Evolutionary conservation across 257 asterid genomes (phyloP).

Genomic region (Parsonsia alboflavescens): DNA sequence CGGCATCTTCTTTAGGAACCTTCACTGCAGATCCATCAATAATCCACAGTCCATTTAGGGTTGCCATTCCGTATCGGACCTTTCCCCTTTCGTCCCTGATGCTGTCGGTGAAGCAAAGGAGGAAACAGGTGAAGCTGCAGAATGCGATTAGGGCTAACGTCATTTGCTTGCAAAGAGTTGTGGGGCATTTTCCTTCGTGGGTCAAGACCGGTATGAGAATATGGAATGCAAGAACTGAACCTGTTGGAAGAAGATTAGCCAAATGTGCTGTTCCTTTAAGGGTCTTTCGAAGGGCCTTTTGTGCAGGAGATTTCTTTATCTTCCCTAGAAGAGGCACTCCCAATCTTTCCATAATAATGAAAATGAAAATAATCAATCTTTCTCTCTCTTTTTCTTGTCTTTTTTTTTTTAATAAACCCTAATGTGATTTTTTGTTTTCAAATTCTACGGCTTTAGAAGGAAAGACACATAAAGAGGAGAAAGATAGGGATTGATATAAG

Average conservation of each 20-base stretch:
- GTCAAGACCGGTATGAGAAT: slow-evolving; percentile 60
- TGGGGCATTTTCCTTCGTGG: slow-evolving; percentile 57
- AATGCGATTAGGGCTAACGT: slow-evolving; percentile 39
- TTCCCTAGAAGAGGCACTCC: slow-evolving; percentile 42
- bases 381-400: background rate
- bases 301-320: slow-evolving; percentile 43
- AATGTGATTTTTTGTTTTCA: background rate
- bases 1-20: slow-evolving; percentile 36
- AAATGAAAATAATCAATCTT: no score
- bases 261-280: slow-evolving; percentile 73
- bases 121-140: slow-evolving; percentile 51
- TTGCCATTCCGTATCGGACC: slow-evolving; percentile 79
- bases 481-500: background rate
- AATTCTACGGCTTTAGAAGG: no score
- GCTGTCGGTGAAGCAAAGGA: slow-evolving; percentile 70
- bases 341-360: slow-evolving; percentile 10
- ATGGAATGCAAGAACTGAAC: slow-evolving; percentile 76
- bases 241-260: slow-evolving; percentile 86
- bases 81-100: slow-evolving; percentile 67
- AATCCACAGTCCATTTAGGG: slow-evolving; percentile 55
- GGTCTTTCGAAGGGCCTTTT: slow-evolving; percentile 60
- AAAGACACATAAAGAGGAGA: background rate
- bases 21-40: slow-evolving; percentile 41
- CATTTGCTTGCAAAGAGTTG: slow-evolving; percentile 35
- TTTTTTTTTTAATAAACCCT: background rate